phyloP scores from a whole-genome alignment of 106 monocot species.

The Triglochin maritima region DNA sequence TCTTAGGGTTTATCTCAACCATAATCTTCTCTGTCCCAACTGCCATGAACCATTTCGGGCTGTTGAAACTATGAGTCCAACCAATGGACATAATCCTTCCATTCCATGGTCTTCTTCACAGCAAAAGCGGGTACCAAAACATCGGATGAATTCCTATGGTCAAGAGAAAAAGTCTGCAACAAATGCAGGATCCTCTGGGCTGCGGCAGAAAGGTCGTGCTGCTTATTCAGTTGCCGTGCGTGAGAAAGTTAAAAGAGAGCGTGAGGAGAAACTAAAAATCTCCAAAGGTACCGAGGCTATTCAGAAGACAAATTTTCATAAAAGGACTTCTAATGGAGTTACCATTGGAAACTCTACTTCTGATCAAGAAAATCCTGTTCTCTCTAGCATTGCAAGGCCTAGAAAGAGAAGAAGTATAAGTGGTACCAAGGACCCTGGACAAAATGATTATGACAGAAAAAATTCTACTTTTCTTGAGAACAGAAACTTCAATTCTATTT shows the following conservation, averaged over 20 bases:
- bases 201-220: too few species aligned
- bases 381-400: too few species aligned
- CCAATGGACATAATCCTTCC: conserved; percentile 8
- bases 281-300: too few species aligned
- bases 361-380: too few species aligned
- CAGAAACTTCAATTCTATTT: not conserved
- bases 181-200: conserved; percentile 2
- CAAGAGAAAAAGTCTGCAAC: not conserved
- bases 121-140: conserved; percentile 4
- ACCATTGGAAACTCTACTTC: too few species aligned
- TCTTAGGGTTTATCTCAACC: conserved; percentile 34
- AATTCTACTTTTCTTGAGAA: not conserved
- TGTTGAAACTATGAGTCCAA: conserved; percentile 13
- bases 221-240: too few species aligned
- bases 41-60: conserved; percentile 34
- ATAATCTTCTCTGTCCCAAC: conserved; percentile 38
- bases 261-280: too few species aligned
- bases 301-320: too few species aligned
- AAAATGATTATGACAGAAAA: not conserved
- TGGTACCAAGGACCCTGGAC: too few species aligned
- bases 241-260: too few species aligned
- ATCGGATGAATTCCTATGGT: conserved; percentile 8
- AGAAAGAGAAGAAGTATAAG: too few species aligned
- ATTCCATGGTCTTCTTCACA: conserved; percentile 10
- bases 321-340: too few species aligned